These are phyloP conservation scores for Luzula sylvatica DNA, from an alignment of 176 grass and related monocot genomes.

Conservation along the genomic window DNA sequence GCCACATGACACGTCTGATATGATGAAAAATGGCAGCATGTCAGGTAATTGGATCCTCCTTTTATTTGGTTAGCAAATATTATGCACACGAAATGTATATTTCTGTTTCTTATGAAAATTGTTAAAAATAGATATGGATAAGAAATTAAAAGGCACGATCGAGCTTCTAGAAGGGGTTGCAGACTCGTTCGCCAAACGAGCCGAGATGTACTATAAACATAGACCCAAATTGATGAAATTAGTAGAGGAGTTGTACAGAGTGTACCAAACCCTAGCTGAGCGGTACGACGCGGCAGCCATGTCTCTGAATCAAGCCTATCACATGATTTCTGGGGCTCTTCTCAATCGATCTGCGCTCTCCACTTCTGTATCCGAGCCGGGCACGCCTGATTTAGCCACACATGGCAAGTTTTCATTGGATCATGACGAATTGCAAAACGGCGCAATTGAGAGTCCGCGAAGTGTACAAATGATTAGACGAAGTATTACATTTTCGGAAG, in stretches of 20 bases:
- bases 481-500: constrained; percentile 60
- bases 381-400: constrained; percentile 38
- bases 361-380: constrained; percentile 34
- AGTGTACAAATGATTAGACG: constrained; percentile 33
- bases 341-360: constrained; percentile 48
- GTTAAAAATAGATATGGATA: constrained; percentile 71
- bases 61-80: background rate
- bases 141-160: constrained; percentile 85
- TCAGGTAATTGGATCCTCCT: background rate
- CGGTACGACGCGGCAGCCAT: constrained; percentile 65
- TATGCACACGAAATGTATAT: background rate
- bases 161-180: constrained; percentile 94
- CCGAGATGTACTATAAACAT: constrained; percentile 99
- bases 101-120: constrained; percentile 9
- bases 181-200: constrained; percentile 91
- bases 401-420: constrained; percentile 34
- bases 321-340: constrained; percentile 85
- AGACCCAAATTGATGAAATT: constrained; percentile 86
- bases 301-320: constrained; percentile 68
- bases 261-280: constrained; percentile 78
- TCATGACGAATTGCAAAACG: constrained; percentile 44
- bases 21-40: background rate
- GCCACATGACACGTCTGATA: background rate
- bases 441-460: constrained; percentile 26
- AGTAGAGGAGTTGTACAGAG: constrained; percentile 90